Base-by-base conservation (phyloP, 371 early-diverging fungal species). In the Mucor lusitanicus region DNA sequence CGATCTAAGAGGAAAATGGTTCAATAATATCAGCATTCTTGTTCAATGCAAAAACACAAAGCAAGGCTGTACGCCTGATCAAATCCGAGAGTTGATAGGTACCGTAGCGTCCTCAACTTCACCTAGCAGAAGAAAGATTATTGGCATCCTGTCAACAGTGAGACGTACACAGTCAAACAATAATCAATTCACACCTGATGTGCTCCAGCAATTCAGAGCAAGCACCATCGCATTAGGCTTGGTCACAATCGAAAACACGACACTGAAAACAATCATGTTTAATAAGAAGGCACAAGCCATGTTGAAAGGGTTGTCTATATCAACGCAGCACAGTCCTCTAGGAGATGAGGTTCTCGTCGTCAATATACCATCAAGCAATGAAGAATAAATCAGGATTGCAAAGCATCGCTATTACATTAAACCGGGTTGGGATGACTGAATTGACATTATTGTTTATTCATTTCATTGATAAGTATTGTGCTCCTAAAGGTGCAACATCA, bases 21-120 rank as follows among this genome's bases (percentile, higher is more conserved):
- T 57, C 1, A 33, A 68, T 59, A n/a, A 60, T n/a, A 48, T 58
- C 32, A 33, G 37, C 54, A 40, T 74, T 13, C 46, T 77, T 9
- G 59, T 70, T 21, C 83, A 83, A 59, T 80, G 80, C 61, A 80
- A 83, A 60, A 77, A 77, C 35, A 55, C 69, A 56, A 76, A 79
- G 42, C 66, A 57, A 17, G 83, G 83, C 5, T 79, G 77, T 53
- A 77, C 74, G 15, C 83, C 83, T 28, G 81, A 83, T 13, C 73
- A 80, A 39, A 21, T 83, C 27, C 77, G 83, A 6, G 59, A 72
- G 6, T 32, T 83, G 27, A 71, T 79, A 9, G 83, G 83, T 3
- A 71, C 81, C 0, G 65, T 74, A 1, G 72, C 33, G 37, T 54
- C 48, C 6, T 46, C 27, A 2, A 32, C 59, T 25, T 21, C 56